Base-by-base conservation (phyloP, 371 early-diverging fungal genomes). In the Thermomucor indicae-seudaticae region DNA sequence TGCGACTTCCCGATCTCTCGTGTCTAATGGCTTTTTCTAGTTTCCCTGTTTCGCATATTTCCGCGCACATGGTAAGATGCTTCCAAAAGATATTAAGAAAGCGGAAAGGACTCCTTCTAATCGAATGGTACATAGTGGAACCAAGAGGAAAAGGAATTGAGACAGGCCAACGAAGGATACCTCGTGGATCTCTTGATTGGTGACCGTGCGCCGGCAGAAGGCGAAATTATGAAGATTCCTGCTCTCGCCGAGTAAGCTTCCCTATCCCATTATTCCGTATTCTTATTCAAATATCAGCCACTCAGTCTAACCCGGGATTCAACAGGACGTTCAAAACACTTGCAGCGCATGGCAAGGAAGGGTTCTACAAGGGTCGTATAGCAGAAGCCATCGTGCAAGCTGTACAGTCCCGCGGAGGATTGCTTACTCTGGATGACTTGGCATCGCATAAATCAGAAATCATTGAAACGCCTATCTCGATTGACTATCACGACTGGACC, bases 301-400 rank as follows among this genome's bases (percentile, higher is more conserved):
- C n/a, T n/a, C n/a, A n/a, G n/a, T n/a, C n/a, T n/a, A n/a, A n/a
- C n/a, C n/a, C n/a, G n/a, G n/a, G n/a, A n/a, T n/a, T n/a, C 10
- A 4, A 22, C 49, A 80, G 81, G 17, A 87, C 89, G 3, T 79
- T 89, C 49, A 65, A 79, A 30, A 31, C 56, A 16, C 55, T 92
- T 16, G 90, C 83, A 1, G 51, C 62, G 23, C 47, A 86, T 1
- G 94, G 93, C 4, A 77, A 81, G 49, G 62, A 61, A 8, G 89
- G 83, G 1, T 95, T 95, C 62, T 95, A 95, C 56, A 57, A 67
- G 25, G 95, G 95, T n/a, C 66, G 72, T 12, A 76, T 93, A 12
- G 92, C 88, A 11, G 65, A 88, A 28, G 67, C 79, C 0, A 88
- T 96, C 31, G 78, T 93, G 1, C 55, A 81, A n/a, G 62, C 79